These are phyloP conservation scores for Viola pubescens DNA, from an alignment of 441 rosid species.

Conservation along the genomic window DNA sequence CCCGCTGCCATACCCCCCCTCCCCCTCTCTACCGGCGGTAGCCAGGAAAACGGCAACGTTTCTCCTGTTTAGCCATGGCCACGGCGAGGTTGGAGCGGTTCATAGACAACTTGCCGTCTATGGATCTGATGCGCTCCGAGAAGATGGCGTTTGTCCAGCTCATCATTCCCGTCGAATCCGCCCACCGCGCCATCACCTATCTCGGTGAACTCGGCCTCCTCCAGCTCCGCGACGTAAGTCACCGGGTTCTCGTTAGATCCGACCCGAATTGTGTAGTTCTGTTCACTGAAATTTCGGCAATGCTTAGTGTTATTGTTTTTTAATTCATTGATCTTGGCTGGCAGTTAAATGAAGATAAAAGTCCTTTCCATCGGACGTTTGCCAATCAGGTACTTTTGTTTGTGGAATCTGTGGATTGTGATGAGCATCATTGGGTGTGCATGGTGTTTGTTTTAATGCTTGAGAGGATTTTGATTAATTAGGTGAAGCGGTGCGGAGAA, in stretches of 20 bases:
- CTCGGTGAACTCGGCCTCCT: slow-evolving; percentile 94
- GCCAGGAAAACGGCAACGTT: too few species aligned
- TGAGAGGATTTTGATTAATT: slow-evolving; percentile 21
- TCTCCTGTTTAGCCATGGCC: background rate
- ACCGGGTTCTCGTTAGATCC: slow-evolving; percentile 11
- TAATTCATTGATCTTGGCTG: slow-evolving; percentile 13
- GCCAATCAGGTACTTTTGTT: slow-evolving; percentile 64
- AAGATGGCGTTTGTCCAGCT: slow-evolving; percentile 91
- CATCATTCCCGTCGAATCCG: slow-evolving; percentile 87
- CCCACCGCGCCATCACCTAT: slow-evolving; percentile 83
- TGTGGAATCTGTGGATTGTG: slow-evolving; percentile 7
- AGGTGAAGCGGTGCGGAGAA: slow-evolving; percentile 98
- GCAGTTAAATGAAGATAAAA: slow-evolving; percentile 83
- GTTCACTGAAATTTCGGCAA: too few species aligned
- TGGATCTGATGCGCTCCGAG: slow-evolving; percentile 99
- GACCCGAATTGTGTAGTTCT: background rate
- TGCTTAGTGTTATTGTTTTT: slow-evolving; percentile 10
- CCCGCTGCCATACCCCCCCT: too few species aligned
- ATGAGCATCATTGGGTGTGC: background rate
- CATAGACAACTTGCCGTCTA: slow-evolving; percentile 62
- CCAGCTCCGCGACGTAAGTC: slow-evolving; percentile 87
- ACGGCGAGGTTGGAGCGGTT: slow-evolving; percentile 41
- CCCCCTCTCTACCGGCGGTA: slow-evolving; percentile 12
- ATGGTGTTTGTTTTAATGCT: slow-evolving; percentile 15
- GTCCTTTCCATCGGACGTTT: slow-evolving; percentile 91